Percentiles rank a stretch among this genome's conserved stretches.
These are phyloP conservation scores for Coccomyxa sp. DNA, from an alignment of 139 green algal species.

Conservation along the genomic window DNA sequence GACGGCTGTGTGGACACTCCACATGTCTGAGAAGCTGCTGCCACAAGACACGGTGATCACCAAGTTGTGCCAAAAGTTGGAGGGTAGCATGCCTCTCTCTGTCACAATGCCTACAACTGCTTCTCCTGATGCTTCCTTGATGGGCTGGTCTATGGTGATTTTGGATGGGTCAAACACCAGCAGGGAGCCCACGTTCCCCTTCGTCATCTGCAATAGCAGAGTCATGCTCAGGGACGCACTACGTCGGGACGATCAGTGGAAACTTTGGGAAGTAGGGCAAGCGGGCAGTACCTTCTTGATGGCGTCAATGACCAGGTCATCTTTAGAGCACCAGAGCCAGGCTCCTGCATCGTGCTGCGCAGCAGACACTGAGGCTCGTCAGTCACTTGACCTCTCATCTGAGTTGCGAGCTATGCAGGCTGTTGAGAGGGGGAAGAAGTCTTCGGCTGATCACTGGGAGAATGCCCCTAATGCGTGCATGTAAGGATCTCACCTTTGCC, in stretches of 20 bases:
- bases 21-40: neutral
- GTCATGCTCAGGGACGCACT: neutral
- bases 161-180: slow-evolving; percentile 53
- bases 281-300: slow-evolving; percentile 52
- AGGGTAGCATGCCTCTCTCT: slow-evolving; percentile 34
- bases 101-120: slow-evolving; percentile 59
- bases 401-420: neutral
- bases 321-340: slow-evolving; percentile 51
- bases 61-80: neutral
- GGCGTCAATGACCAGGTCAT: slow-evolving; percentile 53
- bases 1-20: neutral
- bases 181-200: slow-evolving; percentile 53
- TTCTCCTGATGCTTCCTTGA: slow-evolving; percentile 21
- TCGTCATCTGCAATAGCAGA: slow-evolving; percentile 42
- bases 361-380: neutral
- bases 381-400: neutral
- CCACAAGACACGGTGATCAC: neutral
- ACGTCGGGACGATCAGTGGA: too few species aligned
- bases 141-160: slow-evolving; percentile 16
- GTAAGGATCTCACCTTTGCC: too few species aligned
- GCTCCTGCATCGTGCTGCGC: slow-evolving; percentile 26
- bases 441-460: too few species aligned
- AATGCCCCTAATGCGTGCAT: too few species aligned
- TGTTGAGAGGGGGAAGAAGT: too few species aligned
- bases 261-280: too few species aligned